Evolutionary conservation across 495 filamentous ascomycete species (phyloP), one percentile per base, ranked within the genome.

Genomic region (Letharia columbiana): DNA sequence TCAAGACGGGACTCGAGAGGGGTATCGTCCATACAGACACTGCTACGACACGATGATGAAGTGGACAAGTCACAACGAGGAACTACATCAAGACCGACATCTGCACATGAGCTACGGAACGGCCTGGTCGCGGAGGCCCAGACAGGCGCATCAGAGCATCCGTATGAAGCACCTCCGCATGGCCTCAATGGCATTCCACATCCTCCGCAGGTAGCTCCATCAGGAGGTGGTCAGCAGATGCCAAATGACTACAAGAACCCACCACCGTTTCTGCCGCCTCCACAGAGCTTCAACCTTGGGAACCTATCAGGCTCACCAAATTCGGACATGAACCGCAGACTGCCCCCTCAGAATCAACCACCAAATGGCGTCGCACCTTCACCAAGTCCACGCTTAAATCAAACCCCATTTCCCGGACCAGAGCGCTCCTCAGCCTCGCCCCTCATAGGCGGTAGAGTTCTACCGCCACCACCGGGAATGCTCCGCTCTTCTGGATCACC

Each of bases 21-120:
- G 63, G 60, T 63, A 65, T 42, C 62, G 40, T 61, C 73, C 28
- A 70, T 68, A 65, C 67, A 71, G 52, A 63, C 60, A 39, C 69
- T 66, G 11, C 58, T 63, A 17, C 62, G 66, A 49, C 37, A 71
- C 28, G 68, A 73, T 50, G 71, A 72, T 56, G 71, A 73, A 66
- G 69, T 18, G 3, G 44, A 49, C 18, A 54, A 52, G 44, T 17
- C 44, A 37, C 64, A 57, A 12, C 31, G 60, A 10, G 59, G 63
- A 42, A 59, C 66, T 41, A 68, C 66, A 52, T 71, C 71, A 63
- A 80, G 77, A 66, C 74, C 77, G 58, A 81, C 75, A 72, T 75
- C 74, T 44, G 66, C 66, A 64, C 75, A 74, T 54, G 70, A 67
- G 10, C 52, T 66, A 39, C 57, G 39, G 28, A 56, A 44, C 33